Conservation (phyloP, 805 yeast species). For the Zygoascus biomembranicola region DNA sequence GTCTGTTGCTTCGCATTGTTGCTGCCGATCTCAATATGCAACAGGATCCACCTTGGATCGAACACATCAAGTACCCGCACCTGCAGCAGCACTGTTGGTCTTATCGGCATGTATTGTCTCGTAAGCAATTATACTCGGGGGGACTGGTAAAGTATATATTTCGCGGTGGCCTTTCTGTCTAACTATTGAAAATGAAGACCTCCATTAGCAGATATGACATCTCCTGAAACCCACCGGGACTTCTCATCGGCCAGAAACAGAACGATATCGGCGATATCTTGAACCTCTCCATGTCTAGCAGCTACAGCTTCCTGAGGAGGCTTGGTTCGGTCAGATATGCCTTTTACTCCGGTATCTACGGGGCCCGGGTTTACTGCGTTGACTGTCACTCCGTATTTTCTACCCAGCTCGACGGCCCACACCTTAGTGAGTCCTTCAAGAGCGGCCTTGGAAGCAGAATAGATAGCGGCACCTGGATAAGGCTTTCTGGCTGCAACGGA, state of each 20-base stretch:
- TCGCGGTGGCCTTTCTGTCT: too few species aligned
- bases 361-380: slow-evolving; percentile 16
- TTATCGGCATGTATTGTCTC: too few species aligned
- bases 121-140: too few species aligned
- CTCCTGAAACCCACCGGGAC: slow-evolving; percentile 15
- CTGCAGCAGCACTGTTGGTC: too few species aligned
- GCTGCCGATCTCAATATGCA: too few species aligned
- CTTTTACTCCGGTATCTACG: slow-evolving; percentile 10
- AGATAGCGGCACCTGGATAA: slow-evolving; percentile 5
- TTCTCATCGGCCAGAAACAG: slow-evolving; percentile 11
- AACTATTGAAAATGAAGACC: slow-evolving; percentile 4
- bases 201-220: slow-evolving; percentile 12
- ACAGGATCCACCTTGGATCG: too few species aligned
- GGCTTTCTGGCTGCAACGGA: slow-evolving; percentile 9
- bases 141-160: too few species aligned
- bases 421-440: slow-evolving; percentile 13
- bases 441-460: slow-evolving; percentile 15
- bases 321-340: slow-evolving; percentile 4
- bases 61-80: too few species aligned
- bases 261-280: slow-evolving; percentile 12
- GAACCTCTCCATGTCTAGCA: slow-evolving; percentile 4
- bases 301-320: slow-evolving; percentile 3
- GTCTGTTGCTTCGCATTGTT: too few species aligned
- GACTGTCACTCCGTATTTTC: slow-evolving; percentile 10
- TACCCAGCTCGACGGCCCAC: slow-evolving; percentile 14